Evolutionary conservation across 495 filamentous ascomycete genomes (phyloP).

Genomic region (Astrothelium macrocarpum): DNA sequence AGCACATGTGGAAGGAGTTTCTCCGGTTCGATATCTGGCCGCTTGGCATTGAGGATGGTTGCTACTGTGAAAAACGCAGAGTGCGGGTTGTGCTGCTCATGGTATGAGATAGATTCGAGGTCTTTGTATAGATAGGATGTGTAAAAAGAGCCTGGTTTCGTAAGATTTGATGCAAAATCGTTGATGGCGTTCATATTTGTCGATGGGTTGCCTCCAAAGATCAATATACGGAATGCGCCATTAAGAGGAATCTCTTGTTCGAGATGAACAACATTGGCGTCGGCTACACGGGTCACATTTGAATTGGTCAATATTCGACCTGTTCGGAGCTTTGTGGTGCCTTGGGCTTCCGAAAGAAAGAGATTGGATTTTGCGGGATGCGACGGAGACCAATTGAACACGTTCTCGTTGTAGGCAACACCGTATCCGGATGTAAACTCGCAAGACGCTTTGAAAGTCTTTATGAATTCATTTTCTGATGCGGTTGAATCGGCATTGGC

Average conservation of each 20-base stretch:
- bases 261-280: constrained; percentile 76
- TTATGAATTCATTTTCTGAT: constrained; percentile 52
- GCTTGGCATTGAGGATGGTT: constrained; percentile 56
- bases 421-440: constrained; percentile 60
- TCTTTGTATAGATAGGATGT: constrained; percentile 52
- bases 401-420: constrained; percentile 50
- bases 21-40: constrained; percentile 54
- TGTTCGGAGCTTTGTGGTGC: constrained; percentile 47
- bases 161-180: constrained; percentile 57
- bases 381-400: constrained; percentile 60
- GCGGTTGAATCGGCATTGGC: constrained; percentile 32
- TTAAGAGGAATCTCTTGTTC: constrained; percentile 84
- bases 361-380: constrained; percentile 63
- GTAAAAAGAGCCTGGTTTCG: constrained; percentile 60
- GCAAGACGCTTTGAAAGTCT: constrained; percentile 55
- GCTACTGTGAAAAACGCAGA: constrained; percentile 69
- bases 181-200: constrained; percentile 50
- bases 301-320: constrained; percentile 66
- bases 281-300: constrained; percentile 71
- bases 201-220: constrained; percentile 65
- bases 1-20: constrained; percentile 56
- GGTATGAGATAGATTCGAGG: constrained; percentile 55
- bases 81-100: constrained; percentile 76
- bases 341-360: constrained; percentile 47
- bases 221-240: constrained; percentile 74